Conservation (phyloP, 768 basidiomycete genomes). For the Russula compacta region DNA sequence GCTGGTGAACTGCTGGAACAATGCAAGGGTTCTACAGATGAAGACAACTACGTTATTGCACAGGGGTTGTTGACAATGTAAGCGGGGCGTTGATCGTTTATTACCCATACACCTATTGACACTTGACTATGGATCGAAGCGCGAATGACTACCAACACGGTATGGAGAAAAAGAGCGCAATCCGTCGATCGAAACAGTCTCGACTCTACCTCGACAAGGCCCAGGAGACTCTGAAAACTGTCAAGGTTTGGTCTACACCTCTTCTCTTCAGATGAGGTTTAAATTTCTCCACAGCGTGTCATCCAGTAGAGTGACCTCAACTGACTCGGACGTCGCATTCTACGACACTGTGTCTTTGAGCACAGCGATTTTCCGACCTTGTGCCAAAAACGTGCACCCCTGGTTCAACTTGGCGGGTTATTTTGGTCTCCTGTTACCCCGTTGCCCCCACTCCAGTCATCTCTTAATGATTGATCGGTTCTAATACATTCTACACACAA, state of each 20-base stretch:
- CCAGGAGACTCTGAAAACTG: neutral
- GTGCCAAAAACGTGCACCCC: neutral
- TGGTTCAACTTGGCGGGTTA: too few relatives aligned
- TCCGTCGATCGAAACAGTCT: neutral
- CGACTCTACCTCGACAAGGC: slow-evolving; percentile 1
- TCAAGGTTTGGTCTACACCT: neutral
- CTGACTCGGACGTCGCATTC: neutral
- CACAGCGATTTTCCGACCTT: neutral
- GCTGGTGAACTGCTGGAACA: neutral
- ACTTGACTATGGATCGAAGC: neutral
- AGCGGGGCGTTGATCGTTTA: neutral
- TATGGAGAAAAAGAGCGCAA: neutral
- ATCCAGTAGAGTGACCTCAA: neutral
- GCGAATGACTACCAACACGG: neutral
- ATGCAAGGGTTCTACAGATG: neutral
- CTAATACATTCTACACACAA: neutral
- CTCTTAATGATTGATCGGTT: neutral
- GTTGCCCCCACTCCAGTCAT: neutral
- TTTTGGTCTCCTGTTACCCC: too few relatives aligned
- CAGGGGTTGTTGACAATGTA: neutral
- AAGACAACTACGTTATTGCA: neutral
- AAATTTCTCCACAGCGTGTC: neutral
- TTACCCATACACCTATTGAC: neutral
- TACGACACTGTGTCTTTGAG: neutral
- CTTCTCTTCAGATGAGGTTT: neutral